Percentiles rank a stretch among this genome's conserved stretches.
These are phyloP conservation scores for Stipa capillata DNA, from an alignment of 176 grass and related monocot species.

Conservation along the genomic window DNA sequence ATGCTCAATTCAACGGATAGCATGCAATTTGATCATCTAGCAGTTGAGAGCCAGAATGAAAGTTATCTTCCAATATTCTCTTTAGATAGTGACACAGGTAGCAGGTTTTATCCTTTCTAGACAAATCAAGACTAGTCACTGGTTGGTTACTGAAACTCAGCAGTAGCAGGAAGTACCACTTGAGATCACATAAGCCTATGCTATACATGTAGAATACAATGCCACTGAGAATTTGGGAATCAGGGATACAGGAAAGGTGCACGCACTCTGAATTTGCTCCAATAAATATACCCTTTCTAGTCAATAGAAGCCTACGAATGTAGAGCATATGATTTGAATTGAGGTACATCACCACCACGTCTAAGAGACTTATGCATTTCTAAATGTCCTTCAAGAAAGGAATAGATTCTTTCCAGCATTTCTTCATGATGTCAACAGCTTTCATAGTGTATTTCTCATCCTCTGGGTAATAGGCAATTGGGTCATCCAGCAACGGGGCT, in stretches of 20 bases:
- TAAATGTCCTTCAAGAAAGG: slow-evolving; percentile 63
- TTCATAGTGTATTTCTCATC: slow-evolving; percentile 46
- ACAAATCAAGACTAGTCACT: neutral
- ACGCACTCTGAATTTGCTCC: neutral
- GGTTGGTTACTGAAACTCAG: neutral
- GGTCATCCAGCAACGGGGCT: slow-evolving; percentile 54
- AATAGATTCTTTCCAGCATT: slow-evolving; percentile 63
- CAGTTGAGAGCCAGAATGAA: too few species aligned
- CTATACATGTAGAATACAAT: neutral
- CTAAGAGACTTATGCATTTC: neutral
- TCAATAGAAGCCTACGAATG: neutral
- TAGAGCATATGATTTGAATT: neutral
- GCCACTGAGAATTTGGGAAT: neutral
- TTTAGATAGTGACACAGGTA: too few species aligned
- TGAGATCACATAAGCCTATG: neutral
- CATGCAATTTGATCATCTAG: too few species aligned
- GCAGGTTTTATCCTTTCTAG: too few species aligned
- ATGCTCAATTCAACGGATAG: neutral
- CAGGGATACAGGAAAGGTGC: neutral
- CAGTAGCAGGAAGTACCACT: neutral
- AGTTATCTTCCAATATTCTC: too few species aligned
- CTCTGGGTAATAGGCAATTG: slow-evolving; percentile 76
- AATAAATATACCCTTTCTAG: neutral
- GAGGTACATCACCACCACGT: neutral
- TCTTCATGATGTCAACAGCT: slow-evolving; percentile 61